A percentile compares a stretch with the other conserved stretches of the same genome.
Evolutionary conservation across 2,329 filamentous ascomycete species (phyloP).

Genomic region (Myriangium duriaei): DNA sequence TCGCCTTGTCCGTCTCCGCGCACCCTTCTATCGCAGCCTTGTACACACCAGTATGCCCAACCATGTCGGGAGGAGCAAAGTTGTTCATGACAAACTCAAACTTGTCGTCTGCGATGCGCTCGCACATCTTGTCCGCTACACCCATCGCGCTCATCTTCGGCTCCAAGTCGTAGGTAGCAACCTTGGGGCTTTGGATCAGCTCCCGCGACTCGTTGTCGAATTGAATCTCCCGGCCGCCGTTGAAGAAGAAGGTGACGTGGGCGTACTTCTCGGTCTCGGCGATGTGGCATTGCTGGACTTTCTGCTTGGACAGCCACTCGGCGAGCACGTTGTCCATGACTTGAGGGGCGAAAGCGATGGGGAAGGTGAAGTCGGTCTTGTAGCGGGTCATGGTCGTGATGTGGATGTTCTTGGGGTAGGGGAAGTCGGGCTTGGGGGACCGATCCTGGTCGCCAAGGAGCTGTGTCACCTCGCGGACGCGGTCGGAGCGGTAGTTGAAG

Average conservation of each 20-base stretch:
- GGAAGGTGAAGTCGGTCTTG: conserved; percentile 88
- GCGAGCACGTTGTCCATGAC: conserved; percentile 97
- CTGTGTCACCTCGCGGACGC: conserved; percentile 91
- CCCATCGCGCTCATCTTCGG: conserved; percentile 91
- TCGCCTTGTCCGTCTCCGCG: conserved; percentile 81
- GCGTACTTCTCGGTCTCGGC: conserved; percentile 99
- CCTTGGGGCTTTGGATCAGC: conserved; percentile 87
- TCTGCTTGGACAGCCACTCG: conserved; percentile 86
- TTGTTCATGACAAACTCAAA: conserved; percentile 99
- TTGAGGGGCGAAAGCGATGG: conserved; percentile 85
- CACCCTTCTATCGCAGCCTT: conserved; percentile 80
- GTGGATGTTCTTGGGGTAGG: conserved; percentile 76
- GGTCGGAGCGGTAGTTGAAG: conserved; percentile 99
- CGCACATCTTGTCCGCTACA: conserved; percentile 79
- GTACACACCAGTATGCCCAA: conserved; percentile 96
- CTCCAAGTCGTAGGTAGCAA: conserved; percentile 87
- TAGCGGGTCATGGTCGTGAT: conserved; percentile 98
- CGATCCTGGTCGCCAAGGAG: conserved; percentile 85
- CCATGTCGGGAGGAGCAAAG: conserved; percentile 98
- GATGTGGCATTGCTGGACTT: conserved; percentile 84
- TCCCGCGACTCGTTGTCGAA: conserved; percentile 88
- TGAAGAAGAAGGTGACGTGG: conserved; percentile 99
- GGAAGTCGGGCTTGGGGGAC: conserved; percentile 79
- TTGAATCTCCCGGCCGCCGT: conserved; percentile 93
- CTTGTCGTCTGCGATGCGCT: conserved; percentile 71